Percentiles rank a stretch among this genome's conserved stretches.
Evolutionary conservation across 257 asterid species (phyloP).

Genomic region (Lycium barbarum): DNA sequence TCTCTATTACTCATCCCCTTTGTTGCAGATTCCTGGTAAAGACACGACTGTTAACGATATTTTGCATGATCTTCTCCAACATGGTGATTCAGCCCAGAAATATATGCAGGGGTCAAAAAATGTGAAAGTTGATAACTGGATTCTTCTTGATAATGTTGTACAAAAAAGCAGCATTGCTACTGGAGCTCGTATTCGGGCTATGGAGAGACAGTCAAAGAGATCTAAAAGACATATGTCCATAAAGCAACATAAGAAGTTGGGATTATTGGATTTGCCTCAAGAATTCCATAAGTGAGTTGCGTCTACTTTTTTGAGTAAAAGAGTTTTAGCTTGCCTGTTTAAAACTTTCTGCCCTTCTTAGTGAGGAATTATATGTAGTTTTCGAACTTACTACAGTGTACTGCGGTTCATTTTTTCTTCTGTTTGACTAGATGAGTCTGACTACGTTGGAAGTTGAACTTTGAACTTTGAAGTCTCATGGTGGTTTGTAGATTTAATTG

Average conservation of each 20-base stretch:
- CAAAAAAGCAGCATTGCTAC: conserved; percentile 47
- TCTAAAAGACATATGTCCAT: conserved; percentile 81
- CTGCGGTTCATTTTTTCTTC: neutral
- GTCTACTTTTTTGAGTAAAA: neutral
- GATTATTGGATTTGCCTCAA: conserved; percentile 64
- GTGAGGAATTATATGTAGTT: neutral
- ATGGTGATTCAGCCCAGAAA: conserved; percentile 80
- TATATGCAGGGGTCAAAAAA: conserved; percentile 79
- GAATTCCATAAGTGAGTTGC: conserved; percentile 72
- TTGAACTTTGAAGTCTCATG: conserved; percentile 27
- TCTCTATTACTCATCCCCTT: conserved; percentile 30
- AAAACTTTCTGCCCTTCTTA: neutral
- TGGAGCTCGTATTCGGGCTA: conserved; percentile 40
- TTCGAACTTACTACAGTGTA: neutral
- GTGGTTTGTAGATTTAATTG: neutral
- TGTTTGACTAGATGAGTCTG: conserved; percentile 4
- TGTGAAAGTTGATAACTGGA: conserved; percentile 71
- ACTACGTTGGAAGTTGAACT: neutral
- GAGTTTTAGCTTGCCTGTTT: neutral
- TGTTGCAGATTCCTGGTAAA: conserved; percentile 56
- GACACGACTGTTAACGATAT: conserved; percentile 52
- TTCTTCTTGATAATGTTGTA: conserved; percentile 86
- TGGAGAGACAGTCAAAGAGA: conserved; percentile 60
- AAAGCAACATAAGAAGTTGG: conserved; percentile 69
- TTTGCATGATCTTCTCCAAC: conserved; percentile 78